phyloP scores from a whole-genome alignment of 148 eudicot species.

The Arctostaphylos glauca region DNA sequence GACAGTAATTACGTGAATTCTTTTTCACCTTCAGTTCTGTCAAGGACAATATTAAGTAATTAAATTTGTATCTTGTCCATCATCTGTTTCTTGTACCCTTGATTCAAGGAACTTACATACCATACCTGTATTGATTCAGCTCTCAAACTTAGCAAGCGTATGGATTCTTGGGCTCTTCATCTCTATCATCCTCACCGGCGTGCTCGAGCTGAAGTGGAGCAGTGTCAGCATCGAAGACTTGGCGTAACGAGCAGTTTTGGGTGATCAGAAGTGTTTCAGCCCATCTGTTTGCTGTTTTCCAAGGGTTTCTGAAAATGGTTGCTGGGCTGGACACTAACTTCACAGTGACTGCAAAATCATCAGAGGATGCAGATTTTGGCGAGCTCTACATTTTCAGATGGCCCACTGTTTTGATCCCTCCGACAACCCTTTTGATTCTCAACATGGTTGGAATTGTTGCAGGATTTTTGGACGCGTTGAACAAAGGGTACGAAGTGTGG shows the following conservation, averaged over 20 bases:
- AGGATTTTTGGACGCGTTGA: conserved; percentile 88
- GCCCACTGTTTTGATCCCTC: conserved; percentile 97
- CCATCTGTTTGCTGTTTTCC: conserved; percentile 94
- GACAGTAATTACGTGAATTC: not conserved
- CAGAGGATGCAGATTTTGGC: conserved; percentile 83
- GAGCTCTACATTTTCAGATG: conserved; percentile 89
- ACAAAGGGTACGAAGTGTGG: conserved; percentile 91
- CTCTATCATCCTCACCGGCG: conserved; percentile 76
- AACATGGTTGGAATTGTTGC: conserved; percentile 94
- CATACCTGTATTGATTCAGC: conserved; percentile 35
- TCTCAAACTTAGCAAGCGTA: conserved; percentile 81
- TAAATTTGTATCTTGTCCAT: not conserved
- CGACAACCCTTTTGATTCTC: conserved; percentile 75
- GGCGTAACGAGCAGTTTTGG: conserved; percentile 99
- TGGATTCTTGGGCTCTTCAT: conserved; percentile 88
- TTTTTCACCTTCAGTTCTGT: not conserved
- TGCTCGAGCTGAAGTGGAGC: conserved; percentile 91
- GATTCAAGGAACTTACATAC: not conserved
- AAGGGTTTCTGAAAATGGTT: conserved; percentile 83
- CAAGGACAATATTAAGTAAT: not conserved
- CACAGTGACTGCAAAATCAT: conserved; percentile 83
- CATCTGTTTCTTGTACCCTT: not conserved
- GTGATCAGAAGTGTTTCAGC: conserved; percentile 97
- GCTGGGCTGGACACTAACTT: conserved; percentile 94
- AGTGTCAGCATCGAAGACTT: conserved; percentile 87